Base-by-base conservation (phyloP, 768 basidiomycete species). In the Macrolepiota dolichaula region DNA sequence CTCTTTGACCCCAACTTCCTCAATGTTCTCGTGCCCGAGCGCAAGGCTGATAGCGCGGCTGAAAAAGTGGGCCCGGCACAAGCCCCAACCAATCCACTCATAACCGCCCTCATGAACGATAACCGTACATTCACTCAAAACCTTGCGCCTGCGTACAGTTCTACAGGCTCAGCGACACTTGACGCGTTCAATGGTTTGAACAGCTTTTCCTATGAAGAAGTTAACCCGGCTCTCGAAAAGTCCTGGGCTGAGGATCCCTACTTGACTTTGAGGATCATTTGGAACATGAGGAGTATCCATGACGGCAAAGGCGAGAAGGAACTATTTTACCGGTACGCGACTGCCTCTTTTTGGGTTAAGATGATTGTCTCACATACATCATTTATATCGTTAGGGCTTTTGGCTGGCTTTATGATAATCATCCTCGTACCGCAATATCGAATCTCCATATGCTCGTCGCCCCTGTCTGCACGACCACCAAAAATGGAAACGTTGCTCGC, bases 331-430 rank as follows among this genome's bases (percentile, higher is more conserved):
- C 74, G 71, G 81, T 82, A 62, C 46, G 76, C 64, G 6, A 38
- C 56, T 37, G 25, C 15, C 19, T 22, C 6, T 6, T 51, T 38
- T 57, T 25, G 42, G 42, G 13, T 25, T 19, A 22, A 24, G 13
- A 25, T 6, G 4, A 22, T 9, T 36, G 25, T 15, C 44, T 27
- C 12, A 29, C 38, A 17, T 46, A 55, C 44, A 56, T 22, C 37
- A 27, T 17, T n/a, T 37, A 25, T 62, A 22, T 44, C 13, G 35
- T 15, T 60, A 81, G 82, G 12, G 79, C 82, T 3, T 87, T 83
- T 51, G 87, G 85, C 13, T 90, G 88, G 88, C 76, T 91, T 0
- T 88, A 84, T 68, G 72, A 85, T 4, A 74, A 87, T 4, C 87
- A 91, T 61, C 88, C 88, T 1, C 79, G 86, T 2, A 90, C 89